A percentile compares a stretch with the other conserved stretches of the same genome.
These are phyloP conservation scores for Epichloe coenophiala DNA, from an alignment of 2,329 filamentous ascomycete genomes.

Conservation along the genomic window DNA sequence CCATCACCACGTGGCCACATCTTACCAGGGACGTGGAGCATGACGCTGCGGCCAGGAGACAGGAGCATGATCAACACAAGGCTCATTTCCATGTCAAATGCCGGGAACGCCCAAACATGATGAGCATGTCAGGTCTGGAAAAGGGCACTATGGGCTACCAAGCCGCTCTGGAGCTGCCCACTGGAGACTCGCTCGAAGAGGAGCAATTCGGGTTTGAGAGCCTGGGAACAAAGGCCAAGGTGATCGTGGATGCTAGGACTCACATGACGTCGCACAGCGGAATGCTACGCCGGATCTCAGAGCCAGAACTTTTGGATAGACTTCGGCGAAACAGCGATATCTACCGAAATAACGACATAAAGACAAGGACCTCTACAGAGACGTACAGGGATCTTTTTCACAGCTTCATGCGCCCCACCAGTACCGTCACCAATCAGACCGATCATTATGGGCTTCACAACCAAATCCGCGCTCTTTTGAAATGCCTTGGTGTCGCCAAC, in stretches of 20 bases:
- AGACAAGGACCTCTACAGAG: conserved; percentile 37
- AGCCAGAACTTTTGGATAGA: conserved; percentile 44
- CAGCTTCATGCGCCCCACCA: conserved; percentile 43
- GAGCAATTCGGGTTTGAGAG: conserved; percentile 47
- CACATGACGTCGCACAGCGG: conserved; percentile 39
- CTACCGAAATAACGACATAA: conserved; percentile 39
- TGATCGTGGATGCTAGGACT: conserved; percentile 44
- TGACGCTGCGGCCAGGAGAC: conserved; percentile 28
- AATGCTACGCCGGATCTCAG: conserved; percentile 41
- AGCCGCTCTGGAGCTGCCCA: conserved; percentile 51
- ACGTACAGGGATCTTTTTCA: conserved; percentile 51
- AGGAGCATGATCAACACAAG: conserved; percentile 30
- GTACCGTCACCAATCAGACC: conserved; percentile 39
- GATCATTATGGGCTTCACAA: conserved; percentile 52
- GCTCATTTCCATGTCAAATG: conserved; percentile 47
- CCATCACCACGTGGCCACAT: conserved; percentile 49
- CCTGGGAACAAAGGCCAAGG: conserved; percentile 38
- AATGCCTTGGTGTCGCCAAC: conserved; percentile 49
- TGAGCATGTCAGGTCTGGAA: conserved; percentile 58
- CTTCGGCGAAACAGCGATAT: conserved; percentile 42
- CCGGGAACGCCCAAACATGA: conserved; percentile 54
- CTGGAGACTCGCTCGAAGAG: conserved; percentile 51
- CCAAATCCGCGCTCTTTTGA: conserved; percentile 56
- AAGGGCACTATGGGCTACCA: conserved; percentile 58
- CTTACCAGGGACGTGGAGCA: conserved; percentile 38